phyloP scores from a whole-genome alignment of 2,329 filamentous ascomycete genomes.

The Fusarium sp. region DNA sequence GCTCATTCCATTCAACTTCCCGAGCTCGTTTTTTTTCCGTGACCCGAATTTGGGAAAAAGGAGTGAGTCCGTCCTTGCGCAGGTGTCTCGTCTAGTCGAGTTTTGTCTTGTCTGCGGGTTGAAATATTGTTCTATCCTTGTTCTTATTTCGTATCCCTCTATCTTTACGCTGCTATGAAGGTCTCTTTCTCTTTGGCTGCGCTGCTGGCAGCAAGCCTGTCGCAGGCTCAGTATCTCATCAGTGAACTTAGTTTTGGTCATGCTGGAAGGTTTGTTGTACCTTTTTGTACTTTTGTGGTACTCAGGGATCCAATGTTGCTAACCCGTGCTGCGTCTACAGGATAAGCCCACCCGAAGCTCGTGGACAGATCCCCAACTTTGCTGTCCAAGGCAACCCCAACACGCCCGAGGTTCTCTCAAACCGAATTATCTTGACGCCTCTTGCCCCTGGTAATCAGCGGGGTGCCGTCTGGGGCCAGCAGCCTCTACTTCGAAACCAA shows the following conservation, averaged over 20 bases:
- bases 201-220: conserved; percentile 57
- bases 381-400: conserved; percentile 63
- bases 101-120: not conserved
- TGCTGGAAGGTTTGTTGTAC: conserved; percentile 62
- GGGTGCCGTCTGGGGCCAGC: conserved; percentile 82
- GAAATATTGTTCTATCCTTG: conserved; percentile 13
- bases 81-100: conserved; percentile 3
- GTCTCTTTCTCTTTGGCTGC: conserved; percentile 51
- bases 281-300: not conserved
- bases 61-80: conserved; percentile 7
- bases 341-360: conserved; percentile 68
- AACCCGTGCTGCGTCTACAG: conserved; percentile 49
- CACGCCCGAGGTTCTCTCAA: conserved; percentile 76
- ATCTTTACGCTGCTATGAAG: conserved; percentile 55
- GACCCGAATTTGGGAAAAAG: conserved; percentile 8
- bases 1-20: conserved; percentile 15
- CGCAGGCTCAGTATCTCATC: conserved; percentile 72
- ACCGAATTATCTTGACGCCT: conserved; percentile 92
- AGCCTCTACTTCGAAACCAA: conserved; percentile 67
- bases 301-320: not conserved
- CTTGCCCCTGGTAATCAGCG: conserved; percentile 86
- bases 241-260: conserved; percentile 83
- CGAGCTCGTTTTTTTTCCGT: not conserved
- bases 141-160: conserved; percentile 17
- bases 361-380: conserved; percentile 64